Conservation (phyloP, 176 grass and related monocot species). For the Carex cristatella region DNA sequence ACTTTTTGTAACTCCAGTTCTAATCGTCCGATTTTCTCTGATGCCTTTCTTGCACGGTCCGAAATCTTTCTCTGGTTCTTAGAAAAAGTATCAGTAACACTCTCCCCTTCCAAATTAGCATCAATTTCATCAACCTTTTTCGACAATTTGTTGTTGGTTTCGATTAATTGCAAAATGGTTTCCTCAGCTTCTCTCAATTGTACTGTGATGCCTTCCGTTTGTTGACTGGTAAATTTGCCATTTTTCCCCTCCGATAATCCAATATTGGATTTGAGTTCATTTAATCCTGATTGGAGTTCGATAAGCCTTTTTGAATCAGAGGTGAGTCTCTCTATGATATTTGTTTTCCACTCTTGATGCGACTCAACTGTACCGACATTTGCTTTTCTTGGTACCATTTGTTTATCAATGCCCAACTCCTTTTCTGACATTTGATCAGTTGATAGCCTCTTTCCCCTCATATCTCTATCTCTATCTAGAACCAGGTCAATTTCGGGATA, state of each 20-base stretch:
- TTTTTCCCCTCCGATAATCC: slow-evolving; percentile 33
- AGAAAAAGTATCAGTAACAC: slow-evolving; percentile 34
- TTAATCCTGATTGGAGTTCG: slow-evolving; percentile 46
- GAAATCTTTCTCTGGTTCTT: slow-evolving; percentile 76
- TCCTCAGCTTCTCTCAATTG: slow-evolving; percentile 66
- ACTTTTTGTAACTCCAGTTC: slow-evolving; percentile 69
- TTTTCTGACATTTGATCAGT: slow-evolving; percentile 56
- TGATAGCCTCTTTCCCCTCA: slow-evolving; percentile 31
- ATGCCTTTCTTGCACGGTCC: slow-evolving; percentile 61
- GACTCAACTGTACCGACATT: slow-evolving; percentile 17
- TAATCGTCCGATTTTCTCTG: slow-evolving; percentile 71
- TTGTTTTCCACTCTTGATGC: slow-evolving; percentile 68
- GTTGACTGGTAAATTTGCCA: background rate
- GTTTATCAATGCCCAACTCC: slow-evolving; percentile 73
- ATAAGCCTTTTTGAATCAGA: slow-evolving; percentile 57
- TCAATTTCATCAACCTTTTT: slow-evolving; percentile 65
- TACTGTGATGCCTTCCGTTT: slow-evolving; percentile 42
- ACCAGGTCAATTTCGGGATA: slow-evolving; percentile 22
- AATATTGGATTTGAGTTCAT: slow-evolving; percentile 47
- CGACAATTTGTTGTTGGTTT: slow-evolving; percentile 63
- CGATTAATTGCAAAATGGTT: slow-evolving; percentile 62
- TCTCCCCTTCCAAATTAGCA: slow-evolving; percentile 4
- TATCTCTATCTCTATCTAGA: slow-evolving; percentile 21
- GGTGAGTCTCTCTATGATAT: slow-evolving; percentile 53
- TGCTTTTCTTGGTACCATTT: slow-evolving; percentile 33